Evolutionary conservation across 1,139 yeast species (phyloP).

Genomic region (Saccharomyces hybrid): DNA sequence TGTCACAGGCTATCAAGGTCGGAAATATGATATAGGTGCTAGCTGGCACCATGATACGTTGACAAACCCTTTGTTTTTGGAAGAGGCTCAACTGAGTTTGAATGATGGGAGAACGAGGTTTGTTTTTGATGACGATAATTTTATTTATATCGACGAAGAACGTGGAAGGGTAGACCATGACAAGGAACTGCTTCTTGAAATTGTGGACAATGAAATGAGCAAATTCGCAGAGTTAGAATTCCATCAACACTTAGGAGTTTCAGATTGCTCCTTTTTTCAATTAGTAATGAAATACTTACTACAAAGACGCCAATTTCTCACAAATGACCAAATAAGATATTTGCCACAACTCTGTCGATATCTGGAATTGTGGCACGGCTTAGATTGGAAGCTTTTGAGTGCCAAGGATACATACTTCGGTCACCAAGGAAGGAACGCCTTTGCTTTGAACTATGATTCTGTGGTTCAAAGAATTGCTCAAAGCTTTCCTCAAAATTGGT

Average conservation of each 20-base stretch:
- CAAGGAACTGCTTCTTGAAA: constrained; percentile 34
- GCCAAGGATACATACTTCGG: constrained; percentile 59
- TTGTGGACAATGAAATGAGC: constrained; percentile 51
- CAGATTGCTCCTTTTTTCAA: constrained; percentile 47
- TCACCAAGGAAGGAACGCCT: constrained; percentile 68
- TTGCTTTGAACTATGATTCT: constrained; percentile 48
- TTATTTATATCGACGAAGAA: constrained; percentile 30
- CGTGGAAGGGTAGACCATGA: constrained; percentile 32
- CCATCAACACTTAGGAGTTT: constrained; percentile 41
- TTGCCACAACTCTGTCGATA: constrained; percentile 48
- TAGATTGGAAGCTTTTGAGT: constrained; percentile 58
- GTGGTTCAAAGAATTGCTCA: constrained; percentile 41
- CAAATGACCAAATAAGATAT: constrained; percentile 44
- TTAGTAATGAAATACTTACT: constrained; percentile 42
- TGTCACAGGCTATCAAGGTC: constrained; percentile 29
- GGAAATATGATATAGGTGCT: constrained; percentile 68
- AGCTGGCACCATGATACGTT: constrained; percentile 86
- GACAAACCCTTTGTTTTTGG: constrained; percentile 57
- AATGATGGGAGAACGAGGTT: constrained; percentile 21
- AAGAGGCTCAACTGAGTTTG: constrained; percentile 35
- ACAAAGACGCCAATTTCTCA: constrained; percentile 41
- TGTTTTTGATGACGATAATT: constrained; percentile 42
- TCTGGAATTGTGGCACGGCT: constrained; percentile 74
- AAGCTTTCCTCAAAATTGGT: constrained; percentile 36
- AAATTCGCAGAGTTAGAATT: constrained; percentile 51